Evolutionary conservation across 2,329 filamentous ascomycete genomes (phyloP).

Genomic region (Ophiostoma australiae): DNA sequence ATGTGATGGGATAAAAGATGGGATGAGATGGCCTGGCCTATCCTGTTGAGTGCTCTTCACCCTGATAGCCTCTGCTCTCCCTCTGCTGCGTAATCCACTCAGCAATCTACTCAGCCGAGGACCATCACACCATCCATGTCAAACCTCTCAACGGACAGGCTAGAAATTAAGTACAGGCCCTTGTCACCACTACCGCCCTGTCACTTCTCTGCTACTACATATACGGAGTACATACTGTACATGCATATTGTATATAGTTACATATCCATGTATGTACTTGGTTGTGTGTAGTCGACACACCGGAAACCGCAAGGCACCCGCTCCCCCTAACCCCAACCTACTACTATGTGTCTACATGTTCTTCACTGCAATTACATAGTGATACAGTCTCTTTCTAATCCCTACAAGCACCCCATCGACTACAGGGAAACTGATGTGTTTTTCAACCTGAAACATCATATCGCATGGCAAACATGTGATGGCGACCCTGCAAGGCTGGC

Average conservation of each 20-base stretch:
- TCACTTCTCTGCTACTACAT: not conserved
- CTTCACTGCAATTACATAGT: not conserved
- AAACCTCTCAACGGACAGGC: not conserved
- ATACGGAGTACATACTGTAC: no score
- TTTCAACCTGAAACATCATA: constrained; percentile 9
- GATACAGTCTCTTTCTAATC: not conserved
- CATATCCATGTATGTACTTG: no score
- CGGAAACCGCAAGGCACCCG: constrained; percentile 12
- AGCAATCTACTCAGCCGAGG: not conserved
- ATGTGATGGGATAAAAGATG: not conserved
- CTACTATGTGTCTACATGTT: no score
- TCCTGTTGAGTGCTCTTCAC: not conserved
- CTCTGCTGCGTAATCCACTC: not conserved
- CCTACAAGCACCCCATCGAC: not conserved
- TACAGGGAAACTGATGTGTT: not conserved
- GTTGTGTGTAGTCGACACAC: not conserved
- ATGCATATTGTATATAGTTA: no score
- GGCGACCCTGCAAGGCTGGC: constrained; percentile 15
- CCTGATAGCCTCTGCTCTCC: not conserved
- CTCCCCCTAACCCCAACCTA: not conserved
- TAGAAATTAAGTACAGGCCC: constrained; percentile 4
- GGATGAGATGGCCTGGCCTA: not conserved
- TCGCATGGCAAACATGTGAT: constrained; percentile 16
- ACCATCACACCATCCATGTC: not conserved
- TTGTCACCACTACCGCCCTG: not conserved